Evolutionary conservation across 2,329 filamentous ascomycete genomes (phyloP), one percentile per base, ranked within the genome.

Genomic region (Stylonectria norvegica): DNA sequence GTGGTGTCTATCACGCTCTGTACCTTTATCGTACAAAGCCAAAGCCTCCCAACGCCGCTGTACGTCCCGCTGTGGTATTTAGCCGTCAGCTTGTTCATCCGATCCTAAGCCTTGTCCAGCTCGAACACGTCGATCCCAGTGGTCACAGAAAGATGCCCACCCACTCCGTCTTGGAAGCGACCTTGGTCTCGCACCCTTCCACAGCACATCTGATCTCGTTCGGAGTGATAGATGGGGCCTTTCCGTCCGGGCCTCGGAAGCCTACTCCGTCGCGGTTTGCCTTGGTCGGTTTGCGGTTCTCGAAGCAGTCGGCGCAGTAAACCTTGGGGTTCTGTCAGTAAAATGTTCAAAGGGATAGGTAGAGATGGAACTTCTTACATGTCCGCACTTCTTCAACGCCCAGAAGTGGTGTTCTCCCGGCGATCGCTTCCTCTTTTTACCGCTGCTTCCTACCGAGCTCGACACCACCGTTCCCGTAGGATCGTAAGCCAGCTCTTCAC

Each of bases 351-450:
- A 33, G 17, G 20, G 12, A 28, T 32, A 25, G 33, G 17, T 8
- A 17, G 20, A 29, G 5, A 27, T 19, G 29, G n/a, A 5, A 14
- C 5, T 14, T 62, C 73, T 59, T 76, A 97, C 93, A 69, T 98
- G 93, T 49, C 93, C 93, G 62, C 93, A 98, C 36, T 76, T 76
- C 65, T 90, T 95, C 23, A 93, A 75, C 1, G 93, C 85, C 89
- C 90, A 97, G 47, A 97, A 91, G 56, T 95, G 86, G 58, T 87
- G 83, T 64, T 95, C 89, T 16, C 73, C 75, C 5, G 70, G 65
- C 15, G 73, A 68, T 22, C 61, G 53, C 55, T 75, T 81, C 34
- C 68, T 67, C 27, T 67, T 73, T 48, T 55, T 65, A 0, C 50
- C 41, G 9, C 46, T 43, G 4, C 45, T n/a, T n/a, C n/a, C 43